Conservation (phyloP, 2,329 filamentous ascomycete genomes). For the Apiospora phragmitis region DNA sequence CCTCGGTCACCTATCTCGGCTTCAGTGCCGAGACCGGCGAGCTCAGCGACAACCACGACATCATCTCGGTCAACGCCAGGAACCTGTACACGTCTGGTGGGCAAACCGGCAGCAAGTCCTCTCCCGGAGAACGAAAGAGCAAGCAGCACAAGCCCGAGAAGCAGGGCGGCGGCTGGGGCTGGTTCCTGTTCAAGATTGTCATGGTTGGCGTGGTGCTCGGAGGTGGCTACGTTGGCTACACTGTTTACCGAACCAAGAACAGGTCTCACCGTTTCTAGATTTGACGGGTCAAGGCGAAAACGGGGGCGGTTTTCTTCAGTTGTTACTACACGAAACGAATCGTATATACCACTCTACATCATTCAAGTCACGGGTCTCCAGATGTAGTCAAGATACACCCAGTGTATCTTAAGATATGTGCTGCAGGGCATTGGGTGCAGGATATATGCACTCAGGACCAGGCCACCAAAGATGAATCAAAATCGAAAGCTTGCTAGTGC, state of each 20-base stretch:
- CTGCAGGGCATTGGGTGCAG: not conserved
- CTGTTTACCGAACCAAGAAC: constrained; percentile 71
- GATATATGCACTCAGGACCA: not conserved
- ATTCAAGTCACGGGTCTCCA: not conserved
- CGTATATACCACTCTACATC: constrained; percentile 3
- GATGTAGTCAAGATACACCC: not conserved
- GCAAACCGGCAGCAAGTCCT: constrained; percentile 38
- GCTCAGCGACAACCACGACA: constrained; percentile 96
- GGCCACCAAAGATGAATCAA: not conserved
- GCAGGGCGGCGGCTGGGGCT: constrained; percentile 55
- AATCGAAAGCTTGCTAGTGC: not conserved
- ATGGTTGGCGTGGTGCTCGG: constrained; percentile 69
- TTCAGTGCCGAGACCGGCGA: constrained; percentile 92
- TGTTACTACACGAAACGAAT: not conserved
- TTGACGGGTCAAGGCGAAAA: constrained; percentile 13
- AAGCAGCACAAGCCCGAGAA: constrained; percentile 40
- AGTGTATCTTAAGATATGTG: not conserved
- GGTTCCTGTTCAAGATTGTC: constrained; percentile 78
- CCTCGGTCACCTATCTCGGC: constrained; percentile 72
- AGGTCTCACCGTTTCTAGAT: constrained; percentile 56
- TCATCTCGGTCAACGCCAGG: constrained; percentile 80
- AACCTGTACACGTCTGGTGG: constrained; percentile 77
- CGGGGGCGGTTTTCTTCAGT: not conserved
- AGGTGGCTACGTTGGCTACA: constrained; percentile 83
- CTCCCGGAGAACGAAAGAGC: constrained; percentile 37